Base-by-base conservation (phyloP, 345 rosid species). In the Pseudoturritis turrita region DNA sequence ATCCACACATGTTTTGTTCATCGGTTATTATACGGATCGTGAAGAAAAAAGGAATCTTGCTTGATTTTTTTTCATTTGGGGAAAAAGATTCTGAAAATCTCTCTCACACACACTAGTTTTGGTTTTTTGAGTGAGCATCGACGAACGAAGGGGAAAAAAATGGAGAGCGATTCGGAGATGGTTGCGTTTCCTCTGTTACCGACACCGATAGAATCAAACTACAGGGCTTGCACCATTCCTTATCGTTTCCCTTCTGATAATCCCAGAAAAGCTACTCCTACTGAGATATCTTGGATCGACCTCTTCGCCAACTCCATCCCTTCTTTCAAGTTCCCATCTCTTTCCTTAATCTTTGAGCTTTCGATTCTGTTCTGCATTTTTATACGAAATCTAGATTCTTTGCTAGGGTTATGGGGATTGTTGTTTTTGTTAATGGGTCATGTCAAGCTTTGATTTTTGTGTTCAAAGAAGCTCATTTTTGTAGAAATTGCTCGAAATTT, bases 171-270 rank as follows among this genome's bases (percentile, higher is more conserved):
- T 49, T 86, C 96, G 8, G 93, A 86, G 80, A 71, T 88, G 90
- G 97, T 85, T n/a, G 70, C 91, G n/a, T 88, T 95, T 29, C 99
- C 99, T 12, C 62, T 86, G 78, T 82, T 95, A 59, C 74, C 57
- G 70, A 83, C 86, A 19, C 96, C 97, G 36, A 84, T 87, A 68
- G 94, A 89, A 64, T 78, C 91, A 4, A 91, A 88, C 75, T 91
- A 89, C 87, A 84, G 95, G 58, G 89, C 90, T 3, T 89, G 87
- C 86, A 89, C 96, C 55, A 91, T 95, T 64, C 97, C 99, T 18
- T 91, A 86, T 81, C 80, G 97, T 55, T 91, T 89, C 81, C 97
- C 96, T 10, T 89, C 99, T 26, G 97, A 95, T 78, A 88, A 91
- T 74, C 94, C 91, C 10, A 81, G 76, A 66, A 90, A 81, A 68